Evolutionary conservation across 2,329 filamentous ascomycete genomes (phyloP).

Genomic region (Penicillium nordicum): DNA sequence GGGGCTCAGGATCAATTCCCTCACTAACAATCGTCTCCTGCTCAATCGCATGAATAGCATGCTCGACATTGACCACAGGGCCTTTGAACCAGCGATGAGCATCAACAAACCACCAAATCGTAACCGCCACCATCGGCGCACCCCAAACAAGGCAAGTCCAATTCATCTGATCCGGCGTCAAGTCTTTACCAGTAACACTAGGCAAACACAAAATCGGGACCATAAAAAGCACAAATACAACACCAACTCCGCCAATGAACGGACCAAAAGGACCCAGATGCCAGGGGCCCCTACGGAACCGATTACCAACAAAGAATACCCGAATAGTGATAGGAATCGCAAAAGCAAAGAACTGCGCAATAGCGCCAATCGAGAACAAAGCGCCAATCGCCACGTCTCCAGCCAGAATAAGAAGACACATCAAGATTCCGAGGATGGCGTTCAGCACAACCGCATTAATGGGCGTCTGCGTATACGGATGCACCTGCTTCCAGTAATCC

Average conservation of each 20-base stretch:
- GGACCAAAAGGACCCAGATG: conserved; percentile 60
- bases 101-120: conserved; percentile 62
- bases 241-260: conserved; percentile 56
- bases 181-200: conserved; percentile 52
- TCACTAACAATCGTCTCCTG: conserved; percentile 24
- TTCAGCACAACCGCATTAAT: conserved; percentile 71
- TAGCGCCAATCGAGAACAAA: conserved; percentile 67
- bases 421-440: conserved; percentile 55
- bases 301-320: conserved; percentile 54
- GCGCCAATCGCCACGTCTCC: conserved; percentile 62
- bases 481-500: conserved; percentile 58
- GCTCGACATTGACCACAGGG: conserved; percentile 64
- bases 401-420: conserved; percentile 63
- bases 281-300: conserved; percentile 67
- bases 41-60: conserved; percentile 37
- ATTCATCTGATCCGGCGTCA: conserved; percentile 59
- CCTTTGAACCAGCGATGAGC: conserved; percentile 68
- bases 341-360: conserved; percentile 60
- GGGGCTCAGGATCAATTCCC: conserved; percentile 17
- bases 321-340: conserved; percentile 44
- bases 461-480: conserved; percentile 60
- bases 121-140: conserved; percentile 57
- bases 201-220: conserved; percentile 67
- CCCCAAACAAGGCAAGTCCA: conserved; percentile 67
- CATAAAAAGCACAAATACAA: conserved; percentile 62